phyloP scores from a whole-genome alignment of 2,329 filamentous ascomycete genomes.

The Phialophora tarda region DNA sequence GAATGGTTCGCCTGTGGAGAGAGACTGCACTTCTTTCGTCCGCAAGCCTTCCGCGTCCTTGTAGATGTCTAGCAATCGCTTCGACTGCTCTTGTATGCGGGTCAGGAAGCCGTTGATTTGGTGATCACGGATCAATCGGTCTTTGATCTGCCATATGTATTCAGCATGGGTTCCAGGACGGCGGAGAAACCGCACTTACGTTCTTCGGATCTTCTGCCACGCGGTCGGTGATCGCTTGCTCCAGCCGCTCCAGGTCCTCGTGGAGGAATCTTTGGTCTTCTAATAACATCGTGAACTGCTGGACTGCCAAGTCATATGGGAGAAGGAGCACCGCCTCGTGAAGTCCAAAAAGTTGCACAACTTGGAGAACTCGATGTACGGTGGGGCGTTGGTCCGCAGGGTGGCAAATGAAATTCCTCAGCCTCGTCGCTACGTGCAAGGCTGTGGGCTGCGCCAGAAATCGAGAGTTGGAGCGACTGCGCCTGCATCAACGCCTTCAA shows the following conservation, averaged over 20 bases:
- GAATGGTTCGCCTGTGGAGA: slow-evolving; percentile 84
- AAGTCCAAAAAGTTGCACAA: background rate
- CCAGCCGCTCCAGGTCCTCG: slow-evolving; percentile 94
- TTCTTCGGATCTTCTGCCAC: slow-evolving; percentile 86
- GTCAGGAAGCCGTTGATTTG: slow-evolving; percentile 85
- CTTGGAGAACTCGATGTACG: slow-evolving; percentile 3
- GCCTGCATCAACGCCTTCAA: background rate
- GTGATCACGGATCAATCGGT: slow-evolving; percentile 88
- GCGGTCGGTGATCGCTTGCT: slow-evolving; percentile 90
- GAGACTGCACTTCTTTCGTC: slow-evolving; percentile 79
- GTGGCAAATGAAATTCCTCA: background rate
- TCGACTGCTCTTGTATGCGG: slow-evolving; percentile 85
- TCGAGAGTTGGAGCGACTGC: background rate
- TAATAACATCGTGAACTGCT: slow-evolving; percentile 66
- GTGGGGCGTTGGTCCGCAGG: background rate
- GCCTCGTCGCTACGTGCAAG: background rate
- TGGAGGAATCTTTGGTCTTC: slow-evolving; percentile 94
- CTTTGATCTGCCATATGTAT: slow-evolving; percentile 69
- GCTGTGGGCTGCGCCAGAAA: background rate
- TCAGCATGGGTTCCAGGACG: background rate
- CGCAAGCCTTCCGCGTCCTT: slow-evolving; percentile 74
- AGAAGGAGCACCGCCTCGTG: no score
- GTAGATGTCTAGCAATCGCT: slow-evolving; percentile 81
- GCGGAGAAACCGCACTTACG: slow-evolving; percentile 58
- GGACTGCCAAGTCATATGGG: background rate